phyloP scores from a whole-genome alignment of 169 alveolate genomes.

The Plasmodium coatneyi region DNA sequence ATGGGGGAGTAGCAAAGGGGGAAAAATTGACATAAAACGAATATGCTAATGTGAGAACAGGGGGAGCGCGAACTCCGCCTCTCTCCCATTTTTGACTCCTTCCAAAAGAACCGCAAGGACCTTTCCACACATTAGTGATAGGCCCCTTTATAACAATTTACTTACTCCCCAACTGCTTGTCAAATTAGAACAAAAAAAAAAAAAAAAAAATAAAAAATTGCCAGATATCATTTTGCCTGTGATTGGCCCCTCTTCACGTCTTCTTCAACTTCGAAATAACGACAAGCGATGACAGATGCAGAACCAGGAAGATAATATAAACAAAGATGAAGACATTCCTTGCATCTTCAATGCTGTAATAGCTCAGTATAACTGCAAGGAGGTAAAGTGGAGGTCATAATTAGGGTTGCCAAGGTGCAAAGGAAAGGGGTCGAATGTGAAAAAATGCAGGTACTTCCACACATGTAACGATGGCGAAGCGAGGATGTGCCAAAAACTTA shows the following conservation, averaged over 20 bases:
- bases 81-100: not conserved
- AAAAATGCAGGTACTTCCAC: not conserved
- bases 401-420: not conserved
- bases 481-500: not conserved
- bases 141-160: not conserved
- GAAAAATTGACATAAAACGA: not conserved
- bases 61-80: not conserved
- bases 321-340: slow-evolving; percentile 6
- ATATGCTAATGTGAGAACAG: not conserved
- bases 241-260: not conserved
- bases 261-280: slow-evolving; percentile 63
- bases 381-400: not conserved
- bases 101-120: not conserved
- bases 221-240: not conserved
- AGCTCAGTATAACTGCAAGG: slow-evolving; percentile 58
- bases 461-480: not conserved
- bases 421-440: not conserved
- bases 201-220: slow-evolving; percentile 18
- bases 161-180: not conserved
- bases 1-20: not conserved
- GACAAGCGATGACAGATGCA: slow-evolving; percentile 53
- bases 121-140: not conserved
- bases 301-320: slow-evolving; percentile 37
- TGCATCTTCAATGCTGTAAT: slow-evolving; percentile 44
- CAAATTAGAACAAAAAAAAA: slow-evolving; percentile 1